These are phyloP conservation scores for Cutaneotrichosporon arboriforme DNA, from an alignment of 1,284 basidiomycete genomes.

Conservation along the genomic window DNA sequence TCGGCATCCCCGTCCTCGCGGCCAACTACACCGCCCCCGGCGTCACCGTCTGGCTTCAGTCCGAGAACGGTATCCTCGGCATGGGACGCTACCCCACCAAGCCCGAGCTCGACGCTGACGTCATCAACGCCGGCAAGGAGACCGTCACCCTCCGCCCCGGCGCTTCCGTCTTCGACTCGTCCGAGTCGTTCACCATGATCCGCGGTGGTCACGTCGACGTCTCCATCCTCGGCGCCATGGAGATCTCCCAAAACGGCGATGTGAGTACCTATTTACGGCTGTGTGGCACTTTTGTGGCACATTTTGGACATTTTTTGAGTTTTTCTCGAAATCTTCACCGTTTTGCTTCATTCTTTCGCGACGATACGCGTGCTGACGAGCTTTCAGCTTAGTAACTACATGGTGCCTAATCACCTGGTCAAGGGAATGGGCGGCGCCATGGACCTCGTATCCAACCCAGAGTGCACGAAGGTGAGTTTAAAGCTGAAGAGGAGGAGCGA, in stretches of 20 bases:
- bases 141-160: conserved; percentile 88
- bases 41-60: conserved; percentile 85
- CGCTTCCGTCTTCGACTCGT: conserved; percentile 72
- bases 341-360: no score
- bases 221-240: conserved; percentile 83
- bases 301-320: no score
- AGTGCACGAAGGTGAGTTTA: conserved; percentile 59
- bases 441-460: conserved; percentile 90
- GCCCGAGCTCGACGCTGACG: conserved; percentile 84
- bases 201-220: conserved; percentile 93
- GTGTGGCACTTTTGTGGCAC: no score
- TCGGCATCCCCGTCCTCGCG: conserved; percentile 89
- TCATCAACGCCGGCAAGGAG: conserved; percentile 95
- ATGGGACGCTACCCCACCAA: conserved; percentile 91
- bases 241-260: conserved; percentile 87
- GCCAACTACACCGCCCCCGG: conserved; percentile 73
- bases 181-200: conserved; percentile 77
- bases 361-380: no score
- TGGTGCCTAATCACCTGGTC: conserved; percentile 90
- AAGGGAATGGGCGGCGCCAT: conserved; percentile 93
- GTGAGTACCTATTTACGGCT: no score
- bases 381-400: conserved; percentile 78
- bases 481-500: neutral
- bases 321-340: no score
- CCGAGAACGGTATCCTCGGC: conserved; percentile 90